These are phyloP conservation scores for Boletus coccyginus DNA, from an alignment of 768 basidiomycete genomes.

Conservation along the genomic window DNA sequence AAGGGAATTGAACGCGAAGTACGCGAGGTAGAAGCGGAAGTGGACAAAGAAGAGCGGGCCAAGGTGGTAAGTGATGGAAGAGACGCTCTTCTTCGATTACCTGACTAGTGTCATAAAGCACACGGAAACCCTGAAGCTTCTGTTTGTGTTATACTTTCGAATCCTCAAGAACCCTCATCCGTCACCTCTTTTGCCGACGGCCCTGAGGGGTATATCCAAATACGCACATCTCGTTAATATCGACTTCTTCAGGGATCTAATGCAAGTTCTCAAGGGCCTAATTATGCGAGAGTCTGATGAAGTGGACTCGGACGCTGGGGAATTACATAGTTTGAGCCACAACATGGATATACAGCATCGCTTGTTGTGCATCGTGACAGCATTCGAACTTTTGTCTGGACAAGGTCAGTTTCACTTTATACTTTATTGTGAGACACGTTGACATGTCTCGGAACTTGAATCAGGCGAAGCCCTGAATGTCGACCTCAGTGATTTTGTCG, in stretches of 20 bases:
- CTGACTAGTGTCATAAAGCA: slow-evolving; percentile 54
- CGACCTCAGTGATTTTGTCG: slow-evolving; percentile 87
- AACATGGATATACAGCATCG: slow-evolving; percentile 50
- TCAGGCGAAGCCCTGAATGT: slow-evolving; percentile 96
- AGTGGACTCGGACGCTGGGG: slow-evolving; percentile 38
- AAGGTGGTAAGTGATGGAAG: slow-evolving; percentile 56
- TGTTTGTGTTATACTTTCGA: slow-evolving; percentile 96
- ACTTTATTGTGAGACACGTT: slow-evolving; percentile 8
- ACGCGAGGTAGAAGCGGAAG: slow-evolving; percentile 90
- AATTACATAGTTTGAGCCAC: slow-evolving; percentile 30
- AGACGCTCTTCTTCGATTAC: slow-evolving; percentile 4
- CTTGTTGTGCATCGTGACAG: slow-evolving; percentile 88
- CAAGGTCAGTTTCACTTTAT: slow-evolving; percentile 59
- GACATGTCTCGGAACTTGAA: neutral
- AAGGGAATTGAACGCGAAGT: slow-evolving; percentile 91
- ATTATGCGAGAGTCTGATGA: slow-evolving; percentile 51
- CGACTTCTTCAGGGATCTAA: slow-evolving; percentile 96
- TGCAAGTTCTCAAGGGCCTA: slow-evolving; percentile 80
- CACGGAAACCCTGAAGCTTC: slow-evolving; percentile 95
- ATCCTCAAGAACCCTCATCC: slow-evolving; percentile 84
- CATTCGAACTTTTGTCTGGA: slow-evolving; percentile 95
- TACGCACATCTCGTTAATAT: slow-evolving; percentile 97
- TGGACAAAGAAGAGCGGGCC: slow-evolving; percentile 88
- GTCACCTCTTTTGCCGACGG: slow-evolving; percentile 78
- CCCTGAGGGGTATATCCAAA: slow-evolving; percentile 87